Evolutionary conservation across 768 basidiomycete species (phyloP).

Genomic region (Mrakia blollopis): DNA sequence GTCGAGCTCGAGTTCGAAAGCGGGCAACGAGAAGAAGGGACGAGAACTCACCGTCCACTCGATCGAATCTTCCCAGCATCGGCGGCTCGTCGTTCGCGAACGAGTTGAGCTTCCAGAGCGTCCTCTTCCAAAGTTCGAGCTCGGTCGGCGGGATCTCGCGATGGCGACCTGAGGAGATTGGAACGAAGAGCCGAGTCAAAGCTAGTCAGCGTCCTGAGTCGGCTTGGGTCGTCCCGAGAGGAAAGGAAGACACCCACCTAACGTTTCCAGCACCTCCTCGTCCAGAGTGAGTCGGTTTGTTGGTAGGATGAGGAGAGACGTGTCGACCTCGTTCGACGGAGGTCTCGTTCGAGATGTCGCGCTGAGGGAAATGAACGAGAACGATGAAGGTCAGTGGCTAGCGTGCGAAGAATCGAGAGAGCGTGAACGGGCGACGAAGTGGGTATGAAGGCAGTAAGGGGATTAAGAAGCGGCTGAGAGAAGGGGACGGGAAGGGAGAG

Average conservation of each 20-base stretch:
- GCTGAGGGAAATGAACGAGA: not conserved
- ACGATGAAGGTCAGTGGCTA: not conserved
- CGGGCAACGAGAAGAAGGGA: not conserved
- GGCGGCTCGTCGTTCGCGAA: slow-evolving; percentile 19
- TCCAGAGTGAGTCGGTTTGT: slow-evolving; percentile 15
- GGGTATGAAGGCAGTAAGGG: too few species aligned
- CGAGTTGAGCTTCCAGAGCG: slow-evolving; percentile 28
- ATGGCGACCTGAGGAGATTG: slow-evolving; percentile 17
- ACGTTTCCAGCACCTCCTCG: slow-evolving; percentile 28
- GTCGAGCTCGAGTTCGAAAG: not conserved
- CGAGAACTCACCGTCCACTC: slow-evolving; percentile 19
- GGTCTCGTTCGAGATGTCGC: not conserved
- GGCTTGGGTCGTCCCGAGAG: not conserved
- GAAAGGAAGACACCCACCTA: not conserved
- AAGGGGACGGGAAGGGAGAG: not conserved
- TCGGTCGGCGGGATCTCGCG: slow-evolving; percentile 23
- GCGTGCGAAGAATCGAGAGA: too few species aligned
- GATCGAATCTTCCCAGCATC: slow-evolving; percentile 21
- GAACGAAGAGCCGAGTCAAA: not conserved
- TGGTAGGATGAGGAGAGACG: not conserved
- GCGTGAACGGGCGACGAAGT: too few species aligned
- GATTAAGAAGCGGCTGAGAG: not conserved
- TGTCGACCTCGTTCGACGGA: slow-evolving; percentile 22
- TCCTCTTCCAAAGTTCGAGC: slow-evolving; percentile 25
- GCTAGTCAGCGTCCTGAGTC: not conserved